phyloP scores from a whole-genome alignment of 805 yeast genomes.

The Henningerozyma blattae region DNA sequence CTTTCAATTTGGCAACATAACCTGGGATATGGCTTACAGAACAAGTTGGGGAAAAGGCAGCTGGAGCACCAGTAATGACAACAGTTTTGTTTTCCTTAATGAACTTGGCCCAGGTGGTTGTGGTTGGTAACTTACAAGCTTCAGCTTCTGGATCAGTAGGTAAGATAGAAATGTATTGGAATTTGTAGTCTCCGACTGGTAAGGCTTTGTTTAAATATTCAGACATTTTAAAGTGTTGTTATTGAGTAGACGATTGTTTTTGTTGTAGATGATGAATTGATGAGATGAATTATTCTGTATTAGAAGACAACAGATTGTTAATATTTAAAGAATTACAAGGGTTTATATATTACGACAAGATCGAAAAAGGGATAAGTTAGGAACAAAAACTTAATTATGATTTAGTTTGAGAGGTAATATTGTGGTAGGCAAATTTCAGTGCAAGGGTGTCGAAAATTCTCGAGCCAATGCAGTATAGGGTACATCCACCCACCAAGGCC shows the following conservation, averaged over 20 bases:
- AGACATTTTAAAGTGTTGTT: conserved; percentile 7
- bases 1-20: conserved; percentile 36
- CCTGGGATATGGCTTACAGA: conserved; percentile 63
- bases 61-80: conserved; percentile 69
- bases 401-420: too few species aligned
- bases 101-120: conserved; percentile 17
- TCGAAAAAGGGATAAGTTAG: background rate
- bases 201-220: conserved; percentile 15
- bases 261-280: background rate
- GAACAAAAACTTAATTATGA: too few species aligned
- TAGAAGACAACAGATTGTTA: conserved; percentile 1
- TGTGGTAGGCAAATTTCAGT: too few species aligned
- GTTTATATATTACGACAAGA: conserved; percentile 3
- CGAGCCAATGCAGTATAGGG: too few species aligned
- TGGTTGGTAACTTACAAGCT: conserved; percentile 20
- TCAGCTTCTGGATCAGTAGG: conserved; percentile 17
- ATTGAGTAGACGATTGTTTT: background rate
- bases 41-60: conserved; percentile 82
- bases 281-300: too few species aligned
- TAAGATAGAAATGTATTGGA: conserved; percentile 22
- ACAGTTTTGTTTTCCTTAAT: conserved; percentile 35
- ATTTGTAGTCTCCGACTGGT: conserved; percentile 14
- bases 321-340: background rate
- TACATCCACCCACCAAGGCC: too few species aligned
- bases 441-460: too few species aligned